These are phyloP conservation scores for Pisolithus marmoratus DNA, from an alignment of 768 basidiomycete genomes.

Conservation along the genomic window DNA sequence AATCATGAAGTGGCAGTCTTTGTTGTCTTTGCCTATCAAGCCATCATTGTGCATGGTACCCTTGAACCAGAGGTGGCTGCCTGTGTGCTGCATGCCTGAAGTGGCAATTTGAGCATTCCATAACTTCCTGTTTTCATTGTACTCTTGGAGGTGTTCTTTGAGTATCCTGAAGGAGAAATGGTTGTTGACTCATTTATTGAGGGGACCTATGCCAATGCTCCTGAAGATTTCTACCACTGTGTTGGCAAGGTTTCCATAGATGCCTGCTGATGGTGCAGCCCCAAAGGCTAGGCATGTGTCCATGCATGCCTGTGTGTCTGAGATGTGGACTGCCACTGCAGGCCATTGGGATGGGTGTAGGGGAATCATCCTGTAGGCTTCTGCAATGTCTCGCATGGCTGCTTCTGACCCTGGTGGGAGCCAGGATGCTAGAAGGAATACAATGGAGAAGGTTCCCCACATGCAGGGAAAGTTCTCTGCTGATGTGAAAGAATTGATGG, in stretches of 20 bases:
- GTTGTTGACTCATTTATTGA: background rate
- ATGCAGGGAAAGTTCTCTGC: too few relatives aligned
- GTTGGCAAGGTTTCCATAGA: constrained; percentile 4
- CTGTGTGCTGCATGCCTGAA: too few relatives aligned
- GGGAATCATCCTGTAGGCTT: constrained; percentile 29
- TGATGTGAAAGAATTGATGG: constrained; percentile 8
- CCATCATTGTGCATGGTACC: too few relatives aligned
- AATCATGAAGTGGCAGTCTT: too few relatives aligned
- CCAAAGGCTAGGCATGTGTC: constrained; percentile 4
- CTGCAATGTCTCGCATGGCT: constrained; percentile 24
- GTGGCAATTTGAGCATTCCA: too few relatives aligned
- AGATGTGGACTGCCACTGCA: constrained; percentile 15
- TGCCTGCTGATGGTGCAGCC: background rate
- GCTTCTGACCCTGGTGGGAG: too few relatives aligned
- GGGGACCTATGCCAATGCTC: background rate
- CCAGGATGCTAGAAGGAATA: too few relatives aligned
- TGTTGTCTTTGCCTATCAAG: too few relatives aligned
- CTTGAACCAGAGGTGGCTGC: too few relatives aligned
- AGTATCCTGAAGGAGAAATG: constrained; percentile 5
- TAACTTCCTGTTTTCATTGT: constrained; percentile 1
- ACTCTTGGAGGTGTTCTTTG: background rate
- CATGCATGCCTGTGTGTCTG: constrained; percentile 11
- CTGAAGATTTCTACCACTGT: constrained; percentile 1
- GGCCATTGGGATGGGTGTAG: constrained; percentile 26
- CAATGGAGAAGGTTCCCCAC: too few relatives aligned